Conservation (phyloP, 495 filamentous ascomycete species). For the Rhizodiscina lignyota region DNA sequence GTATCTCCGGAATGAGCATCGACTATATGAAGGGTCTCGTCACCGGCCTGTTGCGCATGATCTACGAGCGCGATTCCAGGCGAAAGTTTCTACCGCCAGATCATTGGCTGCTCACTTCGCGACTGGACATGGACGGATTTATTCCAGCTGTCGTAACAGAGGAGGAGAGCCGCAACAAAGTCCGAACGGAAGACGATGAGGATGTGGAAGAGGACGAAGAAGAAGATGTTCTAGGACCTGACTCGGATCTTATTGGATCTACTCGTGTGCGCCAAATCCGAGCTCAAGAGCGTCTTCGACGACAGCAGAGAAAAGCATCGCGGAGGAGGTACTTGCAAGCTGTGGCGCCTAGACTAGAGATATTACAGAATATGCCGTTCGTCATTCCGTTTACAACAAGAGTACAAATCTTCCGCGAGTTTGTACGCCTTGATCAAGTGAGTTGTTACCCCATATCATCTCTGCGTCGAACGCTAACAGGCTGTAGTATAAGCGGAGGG, state of each 20-base stretch:
- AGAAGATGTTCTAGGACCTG: constrained; percentile 27
- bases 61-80: constrained; percentile 90
- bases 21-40: constrained; percentile 65
- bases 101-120: constrained; percentile 90
- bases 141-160: constrained; percentile 75
- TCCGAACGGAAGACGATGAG: constrained; percentile 32
- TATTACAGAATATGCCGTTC: constrained; percentile 92
- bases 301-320: constrained; percentile 44
- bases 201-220: constrained; percentile 27
- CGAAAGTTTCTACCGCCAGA: constrained; percentile 62
- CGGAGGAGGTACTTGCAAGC: constrained; percentile 52
- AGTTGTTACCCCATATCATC: constrained; percentile 15
- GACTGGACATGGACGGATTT: constrained; percentile 84
- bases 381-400: constrained; percentile 85
- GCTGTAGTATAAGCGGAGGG: constrained; percentile 31
- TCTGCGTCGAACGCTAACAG: constrained; percentile 2
- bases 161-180: constrained; percentile 61
- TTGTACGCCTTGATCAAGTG: constrained; percentile 67
- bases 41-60: constrained; percentile 67
- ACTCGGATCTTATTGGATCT: constrained; percentile 29
- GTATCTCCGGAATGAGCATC: constrained; percentile 54
- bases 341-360: constrained; percentile 71
- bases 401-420: constrained; percentile 88
- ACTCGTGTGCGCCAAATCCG: constrained; percentile 34
- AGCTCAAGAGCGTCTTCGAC: constrained; percentile 34